Conservation (phyloP, 2,329 filamentous ascomycete genomes). For the Blastomyces gilchristii region DNA sequence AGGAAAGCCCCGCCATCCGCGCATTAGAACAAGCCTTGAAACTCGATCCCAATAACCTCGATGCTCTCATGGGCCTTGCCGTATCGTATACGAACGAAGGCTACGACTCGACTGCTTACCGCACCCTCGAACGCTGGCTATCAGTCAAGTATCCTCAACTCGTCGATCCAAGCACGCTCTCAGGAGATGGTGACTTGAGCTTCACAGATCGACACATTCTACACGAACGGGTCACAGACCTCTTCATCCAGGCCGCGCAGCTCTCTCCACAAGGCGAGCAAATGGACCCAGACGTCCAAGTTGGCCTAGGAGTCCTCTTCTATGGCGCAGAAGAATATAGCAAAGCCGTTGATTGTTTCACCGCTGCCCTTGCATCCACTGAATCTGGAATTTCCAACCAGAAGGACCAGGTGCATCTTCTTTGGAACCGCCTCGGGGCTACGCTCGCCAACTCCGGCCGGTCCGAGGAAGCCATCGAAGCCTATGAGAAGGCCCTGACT, state of each 20-base stretch:
- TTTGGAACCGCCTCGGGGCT: conserved; percentile 95
- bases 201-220: conserved; percentile 87
- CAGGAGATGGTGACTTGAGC: conserved; percentile 65
- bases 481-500: conserved; percentile 84
- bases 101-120: conserved; percentile 93
- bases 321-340: conserved; percentile 97
- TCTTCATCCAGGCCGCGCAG: conserved; percentile 88
- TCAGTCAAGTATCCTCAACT: conserved; percentile 88
- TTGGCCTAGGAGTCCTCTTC: conserved; percentile 91
- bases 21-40: conserved; percentile 86
- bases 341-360: conserved; percentile 98
- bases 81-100: conserved; percentile 98
- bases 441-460: conserved; percentile 91
- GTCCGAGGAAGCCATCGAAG: conserved; percentile 90
- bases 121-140: conserved; percentile 92
- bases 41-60: conserved; percentile 73
- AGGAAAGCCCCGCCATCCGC: conserved; percentile 89
- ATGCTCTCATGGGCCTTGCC: conserved; percentile 86
- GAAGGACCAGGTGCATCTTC: conserved; percentile 74
- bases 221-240: conserved; percentile 78
- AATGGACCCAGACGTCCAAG: conserved; percentile 98
- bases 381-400: conserved; percentile 78
- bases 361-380: conserved; percentile 73
- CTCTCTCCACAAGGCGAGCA: conserved; percentile 83
- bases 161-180: conserved; percentile 60